Percentiles rank a stretch among this genome's conserved stretches.
Conservation (phyloP, 306 rosid genomes). For the Trichosanthes truncata region DNA sequence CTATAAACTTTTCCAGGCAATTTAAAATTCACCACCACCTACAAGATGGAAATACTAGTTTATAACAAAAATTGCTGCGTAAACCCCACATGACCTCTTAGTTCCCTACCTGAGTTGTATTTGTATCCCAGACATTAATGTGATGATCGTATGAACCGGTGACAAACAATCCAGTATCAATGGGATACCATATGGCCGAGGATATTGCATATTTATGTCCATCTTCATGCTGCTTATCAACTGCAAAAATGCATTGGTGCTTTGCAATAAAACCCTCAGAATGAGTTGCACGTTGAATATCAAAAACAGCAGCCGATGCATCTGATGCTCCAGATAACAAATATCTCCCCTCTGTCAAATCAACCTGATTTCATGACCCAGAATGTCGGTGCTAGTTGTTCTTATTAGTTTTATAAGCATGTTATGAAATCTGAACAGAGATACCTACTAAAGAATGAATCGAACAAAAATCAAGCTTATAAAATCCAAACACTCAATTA, state of each 20-base stretch:
- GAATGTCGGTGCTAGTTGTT: conserved; percentile 7
- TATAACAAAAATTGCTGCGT: background rate
- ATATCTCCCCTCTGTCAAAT: conserved; percentile 80
- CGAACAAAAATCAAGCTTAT: background rate
- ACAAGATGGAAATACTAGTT: conserved; percentile 9
- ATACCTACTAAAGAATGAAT: background rate
- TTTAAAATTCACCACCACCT: conserved; percentile 72
- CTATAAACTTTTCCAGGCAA: conserved; percentile 90
- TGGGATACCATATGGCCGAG: conserved; percentile 88
- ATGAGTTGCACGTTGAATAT: conserved; percentile 55
- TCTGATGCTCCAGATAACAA: conserved; percentile 72
- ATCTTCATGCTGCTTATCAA: conserved; percentile 59
- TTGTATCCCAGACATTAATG: conserved; percentile 94
- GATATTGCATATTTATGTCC: conserved; percentile 77
- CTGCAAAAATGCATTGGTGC: conserved; percentile 40
- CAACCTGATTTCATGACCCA: conserved; percentile 59
- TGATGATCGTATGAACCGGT: conserved; percentile 83
- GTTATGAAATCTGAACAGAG: background rate
- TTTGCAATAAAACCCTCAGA: conserved; percentile 34
- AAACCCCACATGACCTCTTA: background rate
- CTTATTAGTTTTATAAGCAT: background rate
- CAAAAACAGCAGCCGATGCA: conserved; percentile 65
- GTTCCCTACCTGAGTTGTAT: conserved; percentile 57
- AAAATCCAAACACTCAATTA: background rate
- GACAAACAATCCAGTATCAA: conserved; percentile 76